phyloP scores from a whole-genome alignment of 768 basidiomycete genomes.

The Crassisporium funariophilum region DNA sequence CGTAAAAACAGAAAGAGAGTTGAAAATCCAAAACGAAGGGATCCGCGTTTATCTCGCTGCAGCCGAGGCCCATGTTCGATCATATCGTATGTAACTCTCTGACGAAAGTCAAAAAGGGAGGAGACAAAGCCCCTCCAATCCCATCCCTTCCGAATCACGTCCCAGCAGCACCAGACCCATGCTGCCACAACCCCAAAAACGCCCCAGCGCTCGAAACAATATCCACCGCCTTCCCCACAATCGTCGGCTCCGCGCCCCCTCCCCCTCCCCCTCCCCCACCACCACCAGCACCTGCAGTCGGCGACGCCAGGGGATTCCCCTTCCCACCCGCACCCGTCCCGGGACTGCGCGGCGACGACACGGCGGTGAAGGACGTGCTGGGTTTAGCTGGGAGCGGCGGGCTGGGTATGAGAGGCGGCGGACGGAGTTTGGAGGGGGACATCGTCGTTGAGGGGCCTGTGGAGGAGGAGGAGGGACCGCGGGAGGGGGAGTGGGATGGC shows the following conservation, averaged over 20 bases:
- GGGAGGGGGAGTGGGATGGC: neutral
- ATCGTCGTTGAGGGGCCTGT: slow-evolving; percentile 13
- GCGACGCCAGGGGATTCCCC: slow-evolving; percentile 13
- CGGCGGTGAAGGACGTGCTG: slow-evolving; percentile 37
- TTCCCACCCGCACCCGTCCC: slow-evolving; percentile 3
- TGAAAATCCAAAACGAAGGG: no score
- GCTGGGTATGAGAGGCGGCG: slow-evolving; percentile 33
- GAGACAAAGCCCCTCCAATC: no score
- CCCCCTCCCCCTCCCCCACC: no score
- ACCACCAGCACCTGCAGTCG: slow-evolving; percentile 14
- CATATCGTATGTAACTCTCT: no score
- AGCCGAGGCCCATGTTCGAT: no score
- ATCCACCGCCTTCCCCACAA: slow-evolving; percentile 63
- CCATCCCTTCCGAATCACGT: no score
- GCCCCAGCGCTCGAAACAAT: slow-evolving; percentile 82
- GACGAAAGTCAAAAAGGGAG: no score
- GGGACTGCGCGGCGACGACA: slow-evolving; percentile 6
- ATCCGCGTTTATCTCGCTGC: no score
- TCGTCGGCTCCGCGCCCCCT: slow-evolving; percentile 31
- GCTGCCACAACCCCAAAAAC: slow-evolving; percentile 60
- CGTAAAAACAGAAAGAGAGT: no score
- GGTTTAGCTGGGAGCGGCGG: slow-evolving; percentile 33
- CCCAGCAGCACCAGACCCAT: no score
- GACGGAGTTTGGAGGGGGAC: slow-evolving; percentile 25
- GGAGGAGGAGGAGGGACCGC: neutral